Conservation (phyloP, 2,329 filamentous ascomycete genomes). For the Exutisphaerella laricina region DNA sequence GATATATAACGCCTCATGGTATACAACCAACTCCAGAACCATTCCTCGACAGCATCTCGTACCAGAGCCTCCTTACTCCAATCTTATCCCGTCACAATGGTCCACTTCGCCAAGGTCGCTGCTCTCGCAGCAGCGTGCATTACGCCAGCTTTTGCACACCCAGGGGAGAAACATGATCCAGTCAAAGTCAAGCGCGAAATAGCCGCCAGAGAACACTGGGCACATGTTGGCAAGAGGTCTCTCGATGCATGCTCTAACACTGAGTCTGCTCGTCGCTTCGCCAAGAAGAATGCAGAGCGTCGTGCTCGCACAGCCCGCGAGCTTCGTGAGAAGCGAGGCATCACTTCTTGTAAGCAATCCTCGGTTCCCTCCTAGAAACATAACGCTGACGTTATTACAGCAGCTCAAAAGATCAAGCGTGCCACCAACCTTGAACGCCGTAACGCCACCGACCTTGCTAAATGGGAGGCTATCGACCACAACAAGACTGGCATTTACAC, state of each 20-base stretch:
- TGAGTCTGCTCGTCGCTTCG: slow-evolving; percentile 11
- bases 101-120: slow-evolving; percentile 14
- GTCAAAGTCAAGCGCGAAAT: slow-evolving; percentile 31
- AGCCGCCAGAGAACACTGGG: slow-evolving; percentile 24
- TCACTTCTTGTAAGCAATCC: slow-evolving; percentile 3
- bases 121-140: slow-evolving; percentile 16
- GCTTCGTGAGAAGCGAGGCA: slow-evolving; percentile 14
- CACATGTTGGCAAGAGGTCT: slow-evolving; percentile 12
- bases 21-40: neutral
- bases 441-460: slow-evolving; percentile 23
- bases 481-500: slow-evolving; percentile 27
- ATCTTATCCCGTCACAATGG: slow-evolving; percentile 8
- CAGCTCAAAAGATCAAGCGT: slow-evolving; percentile 11
- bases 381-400: slow-evolving; percentile 2
- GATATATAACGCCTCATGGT: neutral
- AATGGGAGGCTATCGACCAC: slow-evolving; percentile 30
- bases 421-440: slow-evolving; percentile 16
- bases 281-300: slow-evolving; percentile 11
- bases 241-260: slow-evolving; percentile 15
- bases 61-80: too few relatives aligned
- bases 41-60: too few relatives aligned
- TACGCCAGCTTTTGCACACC: slow-evolving; percentile 26
- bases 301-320: slow-evolving; percentile 13
- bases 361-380: neutral
- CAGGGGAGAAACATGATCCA: slow-evolving; percentile 33